Evolutionary conservation across 2,329 filamentous ascomycete genomes (phyloP).

Genomic region (Botrytis galanthina): DNA sequence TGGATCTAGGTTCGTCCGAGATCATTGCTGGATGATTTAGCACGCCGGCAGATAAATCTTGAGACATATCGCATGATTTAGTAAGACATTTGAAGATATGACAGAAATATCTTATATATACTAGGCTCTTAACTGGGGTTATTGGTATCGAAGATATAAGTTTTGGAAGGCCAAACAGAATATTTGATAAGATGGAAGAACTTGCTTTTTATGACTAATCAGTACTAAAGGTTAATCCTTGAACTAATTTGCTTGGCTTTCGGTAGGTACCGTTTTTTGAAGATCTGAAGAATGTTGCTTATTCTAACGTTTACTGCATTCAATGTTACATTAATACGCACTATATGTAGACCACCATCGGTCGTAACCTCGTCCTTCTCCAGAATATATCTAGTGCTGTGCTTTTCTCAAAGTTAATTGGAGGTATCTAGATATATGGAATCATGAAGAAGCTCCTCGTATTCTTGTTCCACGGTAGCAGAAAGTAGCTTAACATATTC

Average conservation of each 20-base stretch:
- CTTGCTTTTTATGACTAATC: slow-evolving; percentile 8
- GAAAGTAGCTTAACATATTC: neutral
- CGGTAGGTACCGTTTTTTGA: neutral
- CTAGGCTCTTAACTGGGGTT: neutral
- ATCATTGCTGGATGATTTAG: slow-evolving; percentile 23
- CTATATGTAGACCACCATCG: neutral
- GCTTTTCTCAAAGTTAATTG: neutral
- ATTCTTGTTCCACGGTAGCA: neutral
- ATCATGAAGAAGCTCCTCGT: neutral
- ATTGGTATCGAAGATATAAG: neutral
- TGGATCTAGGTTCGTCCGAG: slow-evolving; percentile 24
- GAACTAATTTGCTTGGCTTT: neutral
- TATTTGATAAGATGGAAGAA: neutral
- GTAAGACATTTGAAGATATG: neutral
- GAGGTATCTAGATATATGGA: neutral
- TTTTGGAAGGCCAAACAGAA: neutral
- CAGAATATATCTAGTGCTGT: neutral
- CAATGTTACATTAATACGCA: neutral
- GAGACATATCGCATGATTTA: slow-evolving; percentile 31
- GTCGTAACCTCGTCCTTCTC: neutral
- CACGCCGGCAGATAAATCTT: slow-evolving; percentile 23
- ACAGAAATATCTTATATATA: slow-evolving; percentile 1
- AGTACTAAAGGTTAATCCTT: neutral
- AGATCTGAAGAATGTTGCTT: neutral
- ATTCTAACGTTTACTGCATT: neutral